Evolutionary conservation across 2,329 filamentous ascomycete genomes (phyloP).

Genomic region (Aspergillus oerlinghausenensis): DNA sequence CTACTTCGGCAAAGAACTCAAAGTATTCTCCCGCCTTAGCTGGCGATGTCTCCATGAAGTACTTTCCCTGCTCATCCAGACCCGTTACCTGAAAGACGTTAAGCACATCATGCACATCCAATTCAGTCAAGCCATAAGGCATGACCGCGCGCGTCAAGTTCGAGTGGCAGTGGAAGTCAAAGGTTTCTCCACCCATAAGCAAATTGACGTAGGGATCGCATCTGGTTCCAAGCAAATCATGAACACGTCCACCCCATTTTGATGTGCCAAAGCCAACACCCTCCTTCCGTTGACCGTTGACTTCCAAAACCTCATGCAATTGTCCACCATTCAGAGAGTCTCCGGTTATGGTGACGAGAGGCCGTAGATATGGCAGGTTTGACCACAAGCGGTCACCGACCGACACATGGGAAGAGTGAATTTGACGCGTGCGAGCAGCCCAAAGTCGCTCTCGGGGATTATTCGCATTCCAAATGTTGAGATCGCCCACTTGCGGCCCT

Average conservation of each 20-base stretch:
- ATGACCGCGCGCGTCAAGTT: constrained; percentile 71
- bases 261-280: constrained; percentile 41
- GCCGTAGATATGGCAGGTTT: constrained; percentile 69
- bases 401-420: constrained; percentile 70
- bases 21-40: constrained; percentile 52
- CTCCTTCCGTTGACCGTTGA: constrained; percentile 28
- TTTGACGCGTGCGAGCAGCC: constrained; percentile 72
- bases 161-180: constrained; percentile 80
- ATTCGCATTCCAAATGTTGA: constrained; percentile 74
- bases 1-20: constrained; percentile 76
- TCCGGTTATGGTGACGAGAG: constrained; percentile 64
- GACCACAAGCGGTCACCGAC: constrained; percentile 74
- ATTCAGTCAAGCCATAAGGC: constrained; percentile 64
- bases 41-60: constrained; percentile 62
- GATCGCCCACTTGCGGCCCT: constrained; percentile 75
- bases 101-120: constrained; percentile 77
- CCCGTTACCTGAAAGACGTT: constrained; percentile 86
- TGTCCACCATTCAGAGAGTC: constrained; percentile 56
- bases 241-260: constrained; percentile 61
- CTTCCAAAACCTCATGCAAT: constrained; percentile 32
- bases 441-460: constrained; percentile 80
- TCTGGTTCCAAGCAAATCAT: constrained; percentile 76
- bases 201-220: constrained; percentile 82
- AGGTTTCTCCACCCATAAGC: constrained; percentile 64
- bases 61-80: constrained; percentile 64